phyloP scores from a whole-genome alignment of 2,329 filamentous ascomycete species.

The Exophiala viscosa region DNA sequence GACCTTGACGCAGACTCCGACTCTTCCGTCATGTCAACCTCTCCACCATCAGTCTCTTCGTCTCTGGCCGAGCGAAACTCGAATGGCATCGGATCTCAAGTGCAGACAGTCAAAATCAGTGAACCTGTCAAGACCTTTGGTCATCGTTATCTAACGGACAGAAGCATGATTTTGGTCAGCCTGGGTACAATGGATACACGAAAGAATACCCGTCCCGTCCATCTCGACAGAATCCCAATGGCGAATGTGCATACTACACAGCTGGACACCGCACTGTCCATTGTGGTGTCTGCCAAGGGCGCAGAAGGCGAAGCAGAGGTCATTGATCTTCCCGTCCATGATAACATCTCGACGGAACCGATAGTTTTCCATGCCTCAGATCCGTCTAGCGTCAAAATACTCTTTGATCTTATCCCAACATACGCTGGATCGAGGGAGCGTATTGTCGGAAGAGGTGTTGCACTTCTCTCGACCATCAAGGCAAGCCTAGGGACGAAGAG shows the following conservation, averaged over 20 bases:
- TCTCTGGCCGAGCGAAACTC: slow-evolving; percentile 44
- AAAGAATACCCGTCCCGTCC: slow-evolving; percentile 75
- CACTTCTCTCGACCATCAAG: slow-evolving; percentile 80
- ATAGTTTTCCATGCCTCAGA: slow-evolving; percentile 83
- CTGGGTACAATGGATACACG: slow-evolving; percentile 92
- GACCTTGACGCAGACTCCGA: slow-evolving; percentile 31
- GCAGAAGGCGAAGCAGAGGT: slow-evolving; percentile 82
- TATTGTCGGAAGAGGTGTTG: slow-evolving; percentile 82
- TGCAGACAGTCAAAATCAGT: slow-evolving; percentile 47
- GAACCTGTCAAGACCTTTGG: slow-evolving; percentile 94
- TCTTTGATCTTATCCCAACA: slow-evolving; percentile 94
- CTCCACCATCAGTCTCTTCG: slow-evolving; percentile 32
- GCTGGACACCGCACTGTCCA: slow-evolving; percentile 86
- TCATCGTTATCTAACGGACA: slow-evolving; percentile 85
- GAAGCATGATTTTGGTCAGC: slow-evolving; percentile 87
- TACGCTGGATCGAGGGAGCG: slow-evolving; percentile 80
- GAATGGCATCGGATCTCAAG: slow-evolving; percentile 31
- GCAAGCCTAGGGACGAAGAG: slow-evolving; percentile 77
- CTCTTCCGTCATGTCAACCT: slow-evolving; percentile 32
- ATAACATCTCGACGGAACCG: slow-evolving; percentile 89
- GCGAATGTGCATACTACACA: slow-evolving; percentile 86
- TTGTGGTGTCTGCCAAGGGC: slow-evolving; percentile 82
- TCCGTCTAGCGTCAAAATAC: slow-evolving; percentile 73
- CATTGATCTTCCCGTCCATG: slow-evolving; percentile 88
- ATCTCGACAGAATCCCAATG: slow-evolving; percentile 81